Percentiles rank a stretch among this genome's conserved stretches.
phyloP scores from a whole-genome alignment of 2,329 filamentous ascomycete genomes.

The Colletotrichum destructivum region DNA sequence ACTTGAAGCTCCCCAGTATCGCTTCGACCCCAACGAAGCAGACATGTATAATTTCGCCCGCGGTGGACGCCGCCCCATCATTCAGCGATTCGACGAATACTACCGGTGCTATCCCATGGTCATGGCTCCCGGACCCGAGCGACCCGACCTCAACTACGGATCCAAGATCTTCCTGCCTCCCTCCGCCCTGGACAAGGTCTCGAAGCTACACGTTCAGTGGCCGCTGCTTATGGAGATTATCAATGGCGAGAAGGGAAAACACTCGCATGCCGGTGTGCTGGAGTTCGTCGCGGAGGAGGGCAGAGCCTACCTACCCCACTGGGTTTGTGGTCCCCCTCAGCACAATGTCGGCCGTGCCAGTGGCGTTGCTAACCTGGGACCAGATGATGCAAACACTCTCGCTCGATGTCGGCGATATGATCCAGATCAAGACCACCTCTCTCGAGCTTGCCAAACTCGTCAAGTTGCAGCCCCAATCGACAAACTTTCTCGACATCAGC shows the following conservation, averaged over 20 bases:
- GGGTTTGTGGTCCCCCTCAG: slow-evolving; percentile 70
- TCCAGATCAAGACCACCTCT: slow-evolving; percentile 96
- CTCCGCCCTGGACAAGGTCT: slow-evolving; percentile 96
- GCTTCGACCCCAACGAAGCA: slow-evolving; percentile 42
- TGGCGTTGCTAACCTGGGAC: slow-evolving; percentile 3
- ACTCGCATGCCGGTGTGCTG: slow-evolving; percentile 93
- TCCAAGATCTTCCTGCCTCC: slow-evolving; percentile 99
- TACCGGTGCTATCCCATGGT: slow-evolving; percentile 96
- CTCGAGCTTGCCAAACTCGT: slow-evolving; percentile 92
- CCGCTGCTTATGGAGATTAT: slow-evolving; percentile 97
- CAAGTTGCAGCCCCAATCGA: slow-evolving; percentile 95
- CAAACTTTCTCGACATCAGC: slow-evolving; percentile 94
- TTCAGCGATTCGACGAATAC: slow-evolving; percentile 95
- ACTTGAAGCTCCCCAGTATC: slow-evolving; percentile 34
- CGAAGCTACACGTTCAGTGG: slow-evolving; percentile 95
- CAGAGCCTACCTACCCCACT: slow-evolving; percentile 94
- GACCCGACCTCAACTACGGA: slow-evolving; percentile 92
- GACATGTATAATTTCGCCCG: slow-evolving; percentile 48
- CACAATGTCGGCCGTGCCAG: background rate
- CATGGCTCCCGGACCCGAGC: slow-evolving; percentile 93
- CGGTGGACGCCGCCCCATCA: slow-evolving; percentile 62
- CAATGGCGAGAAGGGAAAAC: slow-evolving; percentile 84
- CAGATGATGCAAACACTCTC: slow-evolving; percentile 94
- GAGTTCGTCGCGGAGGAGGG: slow-evolving; percentile 99
- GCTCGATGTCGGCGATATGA: slow-evolving; percentile 92